phyloP scores from a whole-genome alignment of 139 green algal genomes.

The Protoeuglena noctilucae region DNA sequence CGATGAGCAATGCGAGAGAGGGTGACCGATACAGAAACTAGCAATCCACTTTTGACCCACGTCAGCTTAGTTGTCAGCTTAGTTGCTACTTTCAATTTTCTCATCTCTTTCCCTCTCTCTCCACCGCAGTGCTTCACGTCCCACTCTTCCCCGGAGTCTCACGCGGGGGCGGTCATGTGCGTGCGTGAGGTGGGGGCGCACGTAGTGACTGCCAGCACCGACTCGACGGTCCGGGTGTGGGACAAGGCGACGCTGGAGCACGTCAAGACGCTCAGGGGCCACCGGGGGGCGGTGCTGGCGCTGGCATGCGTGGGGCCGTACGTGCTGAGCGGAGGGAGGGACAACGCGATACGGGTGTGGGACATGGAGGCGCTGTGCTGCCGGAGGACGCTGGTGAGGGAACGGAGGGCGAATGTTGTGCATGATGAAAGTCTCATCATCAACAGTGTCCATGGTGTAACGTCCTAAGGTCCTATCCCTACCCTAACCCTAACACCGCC shows the following conservation, averaged over 20 bases:
- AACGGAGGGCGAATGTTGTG: too few relatives aligned
- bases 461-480: too few relatives aligned
- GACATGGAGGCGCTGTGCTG: constrained; percentile 72
- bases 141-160: background rate
- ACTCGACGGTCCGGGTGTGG: constrained; percentile 61
- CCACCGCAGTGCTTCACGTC: background rate
- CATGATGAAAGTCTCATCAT: too few relatives aligned
- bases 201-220: constrained; percentile 24
- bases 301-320: constrained; percentile 40
- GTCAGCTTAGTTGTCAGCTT: too few relatives aligned
- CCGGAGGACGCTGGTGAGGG: constrained; percentile 59
- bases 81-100: too few relatives aligned
- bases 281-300: constrained; percentile 59
- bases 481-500: too few relatives aligned
- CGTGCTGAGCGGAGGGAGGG: constrained; percentile 56
- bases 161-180: constrained; percentile 40
- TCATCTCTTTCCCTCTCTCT: too few relatives aligned
- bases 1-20: too few relatives aligned
- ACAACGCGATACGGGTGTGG: constrained; percentile 79
- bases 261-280: constrained; percentile 40
- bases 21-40: too few relatives aligned
- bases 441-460: too few relatives aligned
- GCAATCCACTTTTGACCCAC: too few relatives aligned
- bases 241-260: constrained; percentile 23
- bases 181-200: constrained; percentile 31